Evolutionary conservation across 2,329 filamentous ascomycete genomes (phyloP), one percentile per base, ranked within the genome.

Genomic region (Pseudocercospora vitis): DNA sequence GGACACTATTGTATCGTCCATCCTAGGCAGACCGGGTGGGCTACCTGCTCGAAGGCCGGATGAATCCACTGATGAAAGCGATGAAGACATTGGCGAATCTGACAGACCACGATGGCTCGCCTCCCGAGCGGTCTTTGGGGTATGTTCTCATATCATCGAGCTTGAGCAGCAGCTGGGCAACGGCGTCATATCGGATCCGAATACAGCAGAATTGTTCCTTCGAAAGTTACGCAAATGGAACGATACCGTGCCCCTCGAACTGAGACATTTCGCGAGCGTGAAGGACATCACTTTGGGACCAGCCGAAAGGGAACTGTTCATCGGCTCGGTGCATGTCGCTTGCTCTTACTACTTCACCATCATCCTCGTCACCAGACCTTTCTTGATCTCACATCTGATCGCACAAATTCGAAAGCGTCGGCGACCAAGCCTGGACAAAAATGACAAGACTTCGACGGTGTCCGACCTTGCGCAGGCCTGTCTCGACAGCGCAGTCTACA

Each of bases 301-400:
- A 7, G 52, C 52, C 16, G 54, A 63, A 35, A 51, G 57, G 42
- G 57, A 58, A 32, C 24, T 61, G 2, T 63, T 60, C 44, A 58
- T 64, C 11, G 63, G 62, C 2, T 53, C 57, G 19, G 71, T 81
- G 1, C 80, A 83, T 50, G 74, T 84, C 4, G 78, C 80, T 0
- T 83, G 80, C 52, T 69, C 78, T 0, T 84, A 84, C 59, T 82
- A 84, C 58, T 81, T 83, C 50, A 78, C 80, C 0, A 78, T 83
- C 0, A 83, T 81, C 16, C 64, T 83, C 0, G 78, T 80, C 2
- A 82, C 80, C 0, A 71, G 81, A 1, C 81, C 80, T 0, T 78
- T 83, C 23, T 64, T 84, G 7, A 78, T 83, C 19, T 78, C 74
- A 9, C 71, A 74, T 2, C 65, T 82, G 1, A 76, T 76, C 3